Evolutionary conservation across 768 basidiomycete genomes (phyloP).

Genomic region (Lanmaoa pseudosensibilis): DNA sequence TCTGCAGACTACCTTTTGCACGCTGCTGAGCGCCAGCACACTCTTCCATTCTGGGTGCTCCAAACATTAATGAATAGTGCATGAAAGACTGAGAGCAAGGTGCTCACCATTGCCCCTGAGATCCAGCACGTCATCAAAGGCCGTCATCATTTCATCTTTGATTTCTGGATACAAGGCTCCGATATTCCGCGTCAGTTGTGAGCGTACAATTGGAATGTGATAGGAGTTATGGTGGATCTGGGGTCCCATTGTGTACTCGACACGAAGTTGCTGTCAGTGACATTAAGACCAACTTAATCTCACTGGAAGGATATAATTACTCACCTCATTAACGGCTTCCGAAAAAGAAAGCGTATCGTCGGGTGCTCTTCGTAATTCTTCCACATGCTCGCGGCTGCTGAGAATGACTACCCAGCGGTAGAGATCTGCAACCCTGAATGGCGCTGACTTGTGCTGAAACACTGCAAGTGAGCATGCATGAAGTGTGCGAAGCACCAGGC

Average conservation of each 20-base stretch:
- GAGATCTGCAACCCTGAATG: conserved; percentile 34
- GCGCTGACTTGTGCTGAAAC: conserved; percentile 24
- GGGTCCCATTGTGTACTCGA: conserved; percentile 39
- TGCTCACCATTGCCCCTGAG: conserved; percentile 14
- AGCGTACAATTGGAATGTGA: conserved; percentile 1
- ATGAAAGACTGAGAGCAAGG: neutral
- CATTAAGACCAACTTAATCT: neutral
- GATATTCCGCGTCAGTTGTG: conserved; percentile 39
- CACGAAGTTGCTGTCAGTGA: conserved; percentile 35
- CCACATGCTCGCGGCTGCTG: conserved; percentile 29
- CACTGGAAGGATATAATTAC: neutral
- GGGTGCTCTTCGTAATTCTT: conserved; percentile 42
- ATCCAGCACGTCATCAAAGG: conserved; percentile 41
- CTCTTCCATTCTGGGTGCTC: conserved; percentile 41
- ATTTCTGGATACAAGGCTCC: conserved; percentile 39
- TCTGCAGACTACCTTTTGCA: conserved; percentile 24
- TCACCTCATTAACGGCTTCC: conserved; percentile 35
- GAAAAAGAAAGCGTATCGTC: conserved; percentile 39
- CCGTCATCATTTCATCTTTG: conserved; percentile 40
- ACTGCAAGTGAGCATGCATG: neutral
- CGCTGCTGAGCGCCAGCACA: conserved; percentile 23
- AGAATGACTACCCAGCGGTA: conserved; percentile 43
- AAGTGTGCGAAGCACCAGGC: neutral
- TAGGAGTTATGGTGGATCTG: conserved; percentile 32
- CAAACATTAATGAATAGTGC: neutral